These are phyloP conservation scores for Calonectria crousiana DNA, from an alignment of 2,329 filamentous ascomycete genomes.

Conservation along the genomic window DNA sequence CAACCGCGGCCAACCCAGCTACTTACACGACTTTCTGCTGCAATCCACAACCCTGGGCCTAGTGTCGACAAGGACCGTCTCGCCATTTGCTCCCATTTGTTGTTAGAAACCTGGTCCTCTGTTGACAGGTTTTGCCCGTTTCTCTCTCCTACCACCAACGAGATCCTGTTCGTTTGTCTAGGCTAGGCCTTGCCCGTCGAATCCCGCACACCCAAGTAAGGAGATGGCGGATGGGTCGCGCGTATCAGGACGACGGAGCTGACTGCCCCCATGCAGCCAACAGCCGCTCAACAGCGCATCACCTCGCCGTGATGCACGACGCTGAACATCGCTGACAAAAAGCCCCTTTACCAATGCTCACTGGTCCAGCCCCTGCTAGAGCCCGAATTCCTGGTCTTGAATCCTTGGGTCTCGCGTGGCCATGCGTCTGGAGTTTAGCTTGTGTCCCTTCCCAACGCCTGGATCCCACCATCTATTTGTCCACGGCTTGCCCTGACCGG, in stretches of 20 bases:
- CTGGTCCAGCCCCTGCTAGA: conserved; percentile 38
- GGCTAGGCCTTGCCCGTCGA: conserved; percentile 2
- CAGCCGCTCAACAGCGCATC: conserved; percentile 20
- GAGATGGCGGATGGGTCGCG: conserved; percentile 19
- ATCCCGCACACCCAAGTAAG: conserved; percentile 26
- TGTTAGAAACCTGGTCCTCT: conserved; percentile 3
- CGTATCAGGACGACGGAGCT: conserved; percentile 28
- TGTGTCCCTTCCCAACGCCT: conserved; percentile 4
- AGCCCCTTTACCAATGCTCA: conserved; percentile 30
- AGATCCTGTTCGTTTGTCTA: conserved; percentile 15
- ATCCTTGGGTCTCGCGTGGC: conserved; percentile 41
- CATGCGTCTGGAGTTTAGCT: conserved; percentile 22
- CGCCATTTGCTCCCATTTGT: conserved; percentile 20
- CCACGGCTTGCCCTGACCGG: background rate
- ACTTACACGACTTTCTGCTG: conserved; percentile 11
- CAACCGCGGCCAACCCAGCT: conserved; percentile 6
- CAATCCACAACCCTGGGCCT: conserved; percentile 34
- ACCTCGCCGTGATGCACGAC: conserved; percentile 3
- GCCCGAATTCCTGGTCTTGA: conserved; percentile 44
- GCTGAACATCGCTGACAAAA: conserved; percentile 23
- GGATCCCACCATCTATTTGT: background rate
- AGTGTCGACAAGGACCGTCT: conserved; percentile 38
- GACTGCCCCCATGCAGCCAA: conserved; percentile 19
- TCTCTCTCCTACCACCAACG: background rate
- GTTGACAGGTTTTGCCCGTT: background rate